Conservation (phyloP, 2,329 filamentous ascomycete species). For the Aspergillus aculeatinus region DNA sequence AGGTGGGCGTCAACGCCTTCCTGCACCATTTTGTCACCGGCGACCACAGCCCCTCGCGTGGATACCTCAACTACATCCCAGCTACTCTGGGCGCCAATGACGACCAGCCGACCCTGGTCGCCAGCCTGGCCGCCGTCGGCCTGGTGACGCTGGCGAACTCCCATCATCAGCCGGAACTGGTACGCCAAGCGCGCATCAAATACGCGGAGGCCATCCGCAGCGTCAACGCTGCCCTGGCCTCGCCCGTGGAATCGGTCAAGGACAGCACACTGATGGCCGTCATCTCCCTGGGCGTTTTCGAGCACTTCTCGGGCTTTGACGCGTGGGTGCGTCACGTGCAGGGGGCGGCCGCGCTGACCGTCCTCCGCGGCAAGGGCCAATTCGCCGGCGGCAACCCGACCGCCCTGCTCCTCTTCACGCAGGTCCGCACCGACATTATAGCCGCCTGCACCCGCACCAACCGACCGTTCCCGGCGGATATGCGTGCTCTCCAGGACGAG, state of each 20-base stretch:
- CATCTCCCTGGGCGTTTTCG: slow-evolving; percentile 29
- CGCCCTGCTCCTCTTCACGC: slow-evolving; percentile 25
- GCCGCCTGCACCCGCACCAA: slow-evolving; percentile 17
- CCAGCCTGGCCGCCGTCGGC: slow-evolving; percentile 29
- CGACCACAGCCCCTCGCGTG: slow-evolving; percentile 16
- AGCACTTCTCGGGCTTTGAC: slow-evolving; percentile 23
- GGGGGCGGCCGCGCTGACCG: slow-evolving; percentile 25
- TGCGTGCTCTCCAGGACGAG: slow-evolving; percentile 22
- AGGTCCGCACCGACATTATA: slow-evolving; percentile 26
- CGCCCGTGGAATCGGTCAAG: slow-evolving; percentile 22
- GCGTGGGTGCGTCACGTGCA: slow-evolving; percentile 27
- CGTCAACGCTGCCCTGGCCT: slow-evolving; percentile 24
- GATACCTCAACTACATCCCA: slow-evolving; percentile 27
- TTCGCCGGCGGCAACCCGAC: slow-evolving; percentile 14
- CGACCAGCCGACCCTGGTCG: slow-evolving; percentile 19
- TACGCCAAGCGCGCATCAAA: slow-evolving; percentile 22
- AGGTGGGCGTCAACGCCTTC: slow-evolving; percentile 29
- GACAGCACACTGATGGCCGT: slow-evolving; percentile 30
- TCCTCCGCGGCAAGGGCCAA: slow-evolving; percentile 24
- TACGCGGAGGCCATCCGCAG: slow-evolving; percentile 25
- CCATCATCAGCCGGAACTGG: slow-evolving; percentile 20
- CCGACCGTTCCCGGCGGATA: slow-evolving; percentile 19
- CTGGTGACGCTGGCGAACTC: slow-evolving; percentile 28
- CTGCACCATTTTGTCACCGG: slow-evolving; percentile 23
- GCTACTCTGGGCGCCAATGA: slow-evolving; percentile 15